Percentiles rank a stretch among this genome's conserved stretches.
Evolutionary conservation across 2,329 filamentous ascomycete species (phyloP).

Genomic region (Macrophomina pseudophaseolina): DNA sequence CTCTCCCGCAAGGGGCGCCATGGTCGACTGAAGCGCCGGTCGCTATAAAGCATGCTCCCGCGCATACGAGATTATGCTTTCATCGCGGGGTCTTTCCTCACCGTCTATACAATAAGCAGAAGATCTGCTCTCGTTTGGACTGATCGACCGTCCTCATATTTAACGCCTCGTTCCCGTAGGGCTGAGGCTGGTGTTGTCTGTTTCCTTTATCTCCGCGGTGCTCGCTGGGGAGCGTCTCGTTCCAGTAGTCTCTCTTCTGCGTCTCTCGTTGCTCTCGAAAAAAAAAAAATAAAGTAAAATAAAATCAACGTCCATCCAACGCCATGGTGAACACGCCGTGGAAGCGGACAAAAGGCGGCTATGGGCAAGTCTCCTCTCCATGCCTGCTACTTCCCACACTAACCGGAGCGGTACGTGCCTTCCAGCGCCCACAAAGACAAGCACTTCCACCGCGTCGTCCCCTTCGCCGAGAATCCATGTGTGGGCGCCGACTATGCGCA

Average conservation of each 20-base stretch:
- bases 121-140: not conserved
- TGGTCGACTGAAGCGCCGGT: not conserved
- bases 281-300: too few species aligned
- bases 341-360: not conserved
- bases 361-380: not conserved
- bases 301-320: not conserved
- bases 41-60: conserved; percentile 2
- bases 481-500: conserved; percentile 42
- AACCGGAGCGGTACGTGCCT: not conserved
- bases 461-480: conserved; percentile 43
- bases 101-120: not conserved
- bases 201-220: not conserved
- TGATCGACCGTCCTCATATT: not conserved
- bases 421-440: conserved; percentile 25
- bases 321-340: conserved; percentile 14
- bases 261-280: not conserved
- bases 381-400: not conserved
- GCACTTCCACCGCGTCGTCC: conserved; percentile 40
- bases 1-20: not conserved
- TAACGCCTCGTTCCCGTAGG: not conserved
- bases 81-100: not conserved
- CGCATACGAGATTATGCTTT: not conserved
- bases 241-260: not conserved
- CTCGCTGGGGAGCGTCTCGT: not conserved
- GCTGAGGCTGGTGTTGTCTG: not conserved